Conservation (phyloP, 371 early-diverging fungal species). For the Mortierella sp. region DNA sequence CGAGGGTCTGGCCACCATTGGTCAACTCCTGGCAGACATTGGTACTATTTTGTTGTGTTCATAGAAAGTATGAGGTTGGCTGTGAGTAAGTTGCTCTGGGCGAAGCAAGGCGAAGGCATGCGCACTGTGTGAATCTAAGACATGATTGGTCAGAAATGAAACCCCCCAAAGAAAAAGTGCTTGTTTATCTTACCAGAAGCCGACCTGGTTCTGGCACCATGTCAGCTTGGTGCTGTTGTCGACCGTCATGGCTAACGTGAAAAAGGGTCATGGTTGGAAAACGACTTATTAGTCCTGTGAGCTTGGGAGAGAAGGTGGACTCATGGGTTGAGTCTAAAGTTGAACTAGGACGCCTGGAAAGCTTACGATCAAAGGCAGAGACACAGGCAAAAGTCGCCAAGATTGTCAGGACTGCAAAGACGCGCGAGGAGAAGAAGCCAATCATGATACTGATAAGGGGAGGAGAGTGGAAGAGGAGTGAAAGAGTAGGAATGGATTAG, state of each 20-base stretch:
- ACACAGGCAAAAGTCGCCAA: conserved; percentile 24
- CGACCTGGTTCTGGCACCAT: conserved; percentile 54
- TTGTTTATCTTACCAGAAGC: conserved; percentile 37
- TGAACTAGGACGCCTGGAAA: background rate
- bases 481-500: background rate
- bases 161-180: background rate
- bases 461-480: background rate
- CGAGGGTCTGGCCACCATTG: conserved; percentile 20
- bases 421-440: conserved; percentile 11
- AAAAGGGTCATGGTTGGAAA: background rate
- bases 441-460: conserved; percentile 16
- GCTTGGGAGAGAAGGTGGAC: too few relatives aligned
- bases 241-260: conserved; percentile 22
- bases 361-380: conserved; percentile 43
- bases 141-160: background rate
- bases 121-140: background rate
- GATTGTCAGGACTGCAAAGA: conserved; percentile 16
- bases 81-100: background rate
- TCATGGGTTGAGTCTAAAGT: background rate
- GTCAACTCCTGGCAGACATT: conserved; percentile 54
- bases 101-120: background rate
- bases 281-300: background rate
- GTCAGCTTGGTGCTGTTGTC: conserved; percentile 52
- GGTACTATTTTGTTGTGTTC: conserved; percentile 23
- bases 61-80: too few relatives aligned